A percentile compares a stretch with the other conserved stretches of the same genome.
These are phyloP conservation scores for Suillus paluster DNA, from an alignment of 768 basidiomycete genomes.

Conservation along the genomic window DNA sequence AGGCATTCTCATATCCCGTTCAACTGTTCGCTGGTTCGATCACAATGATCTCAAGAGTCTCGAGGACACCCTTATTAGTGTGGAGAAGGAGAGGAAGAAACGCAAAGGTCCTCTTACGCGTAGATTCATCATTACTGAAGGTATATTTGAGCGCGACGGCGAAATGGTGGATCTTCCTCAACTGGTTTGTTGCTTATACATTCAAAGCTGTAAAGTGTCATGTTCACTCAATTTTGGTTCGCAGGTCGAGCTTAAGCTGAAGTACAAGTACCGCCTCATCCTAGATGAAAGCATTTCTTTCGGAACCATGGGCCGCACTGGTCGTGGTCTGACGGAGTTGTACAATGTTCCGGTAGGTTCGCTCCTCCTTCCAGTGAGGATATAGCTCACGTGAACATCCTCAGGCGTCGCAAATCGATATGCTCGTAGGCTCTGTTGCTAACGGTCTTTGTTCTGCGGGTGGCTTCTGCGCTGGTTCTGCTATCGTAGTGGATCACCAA, in stretches of 20 bases:
- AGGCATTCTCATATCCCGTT: slow-evolving; percentile 92
- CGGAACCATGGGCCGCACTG: slow-evolving; percentile 90
- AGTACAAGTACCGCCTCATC: slow-evolving; percentile 95
- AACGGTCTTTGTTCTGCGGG: slow-evolving; percentile 83
- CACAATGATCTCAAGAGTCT: slow-evolving; percentile 93
- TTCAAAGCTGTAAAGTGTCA: neutral
- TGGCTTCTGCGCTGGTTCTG: slow-evolving; percentile 94
- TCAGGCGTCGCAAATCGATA: slow-evolving; percentile 88
- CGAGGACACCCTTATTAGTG: slow-evolving; percentile 80
- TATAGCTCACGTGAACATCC: slow-evolving; percentile 3
- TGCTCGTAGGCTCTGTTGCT: slow-evolving; percentile 91
- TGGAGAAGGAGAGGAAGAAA: slow-evolving; percentile 90
- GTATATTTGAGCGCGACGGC: slow-evolving; percentile 95
- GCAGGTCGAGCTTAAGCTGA: slow-evolving; percentile 91
- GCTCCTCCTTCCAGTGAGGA: neutral
- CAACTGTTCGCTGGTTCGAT: slow-evolving; percentile 93
- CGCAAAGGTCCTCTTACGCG: slow-evolving; percentile 81
- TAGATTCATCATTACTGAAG: slow-evolving; percentile 95
- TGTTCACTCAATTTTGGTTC: slow-evolving; percentile 4
- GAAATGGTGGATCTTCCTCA: slow-evolving; percentile 91
- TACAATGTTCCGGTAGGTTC: slow-evolving; percentile 86
- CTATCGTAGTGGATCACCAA: slow-evolving; percentile 86
- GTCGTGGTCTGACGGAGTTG: slow-evolving; percentile 92
- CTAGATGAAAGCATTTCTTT: slow-evolving; percentile 95
- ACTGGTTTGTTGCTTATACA: slow-evolving; percentile 63